These are phyloP conservation scores for Dictyostelium discoideum DNA, from an alignment of 78 protist species.

Conservation along the genomic window DNA sequence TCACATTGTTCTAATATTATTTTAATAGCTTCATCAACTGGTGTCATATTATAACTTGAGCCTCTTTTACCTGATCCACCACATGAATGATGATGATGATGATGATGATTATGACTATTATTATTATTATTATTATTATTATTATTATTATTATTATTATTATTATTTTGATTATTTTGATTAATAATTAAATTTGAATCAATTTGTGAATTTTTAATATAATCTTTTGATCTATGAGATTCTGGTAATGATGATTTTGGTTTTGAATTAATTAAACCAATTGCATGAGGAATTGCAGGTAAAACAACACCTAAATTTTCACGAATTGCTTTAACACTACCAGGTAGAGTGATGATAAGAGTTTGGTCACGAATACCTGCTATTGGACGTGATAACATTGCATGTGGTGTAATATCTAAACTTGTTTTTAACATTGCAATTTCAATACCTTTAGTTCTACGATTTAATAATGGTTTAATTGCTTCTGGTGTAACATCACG, in stretches of 20 bases:
- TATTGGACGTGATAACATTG: constrained; percentile 64
- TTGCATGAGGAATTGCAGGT: constrained; percentile 71
- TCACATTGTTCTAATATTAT: constrained; percentile 44
- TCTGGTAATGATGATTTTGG: constrained; percentile 21
- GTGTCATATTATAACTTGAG: constrained; percentile 47
- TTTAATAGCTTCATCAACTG: constrained; percentile 40
- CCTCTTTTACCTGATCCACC: constrained; percentile 22
- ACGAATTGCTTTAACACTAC: constrained; percentile 76
- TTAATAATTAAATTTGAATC: neutral
- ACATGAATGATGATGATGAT: constrained; percentile 35
- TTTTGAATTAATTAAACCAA: neutral
- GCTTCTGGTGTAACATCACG: constrained; percentile 82
- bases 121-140: neutral
- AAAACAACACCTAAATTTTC: constrained; percentile 40
- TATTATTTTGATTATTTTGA: neutral
- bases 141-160: neutral
- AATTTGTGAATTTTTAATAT: neutral
- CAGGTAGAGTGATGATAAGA: constrained; percentile 66
- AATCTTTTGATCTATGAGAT: constrained; percentile 20
- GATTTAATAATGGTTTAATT: constrained; percentile 47
- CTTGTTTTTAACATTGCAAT: constrained; percentile 65
- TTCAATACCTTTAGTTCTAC: constrained; percentile 48
- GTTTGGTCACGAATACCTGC: constrained; percentile 69
- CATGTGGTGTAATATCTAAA: constrained; percentile 67
- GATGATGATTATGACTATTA: neutral